phyloP scores from a whole-genome alignment of 345 rosid species.

The Carallia pectinifolia region DNA sequence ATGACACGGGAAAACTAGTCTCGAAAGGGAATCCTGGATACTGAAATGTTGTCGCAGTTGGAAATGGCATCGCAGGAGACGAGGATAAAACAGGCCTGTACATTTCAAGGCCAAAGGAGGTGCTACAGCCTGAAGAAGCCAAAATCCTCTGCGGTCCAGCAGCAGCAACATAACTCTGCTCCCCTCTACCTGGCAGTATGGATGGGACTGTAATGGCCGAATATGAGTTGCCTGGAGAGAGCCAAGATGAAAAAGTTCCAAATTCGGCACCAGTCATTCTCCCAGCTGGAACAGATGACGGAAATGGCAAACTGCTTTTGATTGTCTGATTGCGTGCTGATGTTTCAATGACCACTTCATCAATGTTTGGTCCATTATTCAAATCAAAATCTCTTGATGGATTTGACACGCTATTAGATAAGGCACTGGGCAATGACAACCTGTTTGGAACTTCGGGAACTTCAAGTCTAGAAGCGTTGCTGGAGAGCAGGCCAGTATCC shows the following conservation, averaged over 20 bases:
- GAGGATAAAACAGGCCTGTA: conserved; percentile 71
- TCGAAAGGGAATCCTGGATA: conserved; percentile 66
- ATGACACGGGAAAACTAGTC: conserved; percentile 52
- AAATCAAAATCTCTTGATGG: conserved; percentile 69
- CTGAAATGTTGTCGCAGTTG: conserved; percentile 54
- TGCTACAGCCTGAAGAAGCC: conserved; percentile 50
- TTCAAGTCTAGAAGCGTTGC: conserved; percentile 42
- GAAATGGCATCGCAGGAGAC: conserved; percentile 71
- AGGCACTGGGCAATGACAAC: conserved; percentile 30
- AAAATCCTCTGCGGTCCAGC: conserved; percentile 63
- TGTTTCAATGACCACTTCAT: conserved; percentile 54
- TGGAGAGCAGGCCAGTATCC: conserved; percentile 42
- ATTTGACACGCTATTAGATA: conserved; percentile 38
- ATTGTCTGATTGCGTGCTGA: conserved; percentile 39
- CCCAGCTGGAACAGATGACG: conserved; percentile 50
- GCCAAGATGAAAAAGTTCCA: conserved; percentile 64
- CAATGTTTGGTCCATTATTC: conserved; percentile 74
- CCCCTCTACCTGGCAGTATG: conserved; percentile 61
- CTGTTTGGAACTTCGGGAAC: conserved; percentile 32
- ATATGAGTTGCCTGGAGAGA: conserved; percentile 50
- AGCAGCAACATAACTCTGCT: conserved; percentile 57
- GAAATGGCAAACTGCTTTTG: conserved; percentile 46
- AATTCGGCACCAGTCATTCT: conserved; percentile 45
- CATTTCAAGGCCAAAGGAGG: conserved; percentile 54
- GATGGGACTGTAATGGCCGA: conserved; percentile 61